Evolutionary conservation across 495 filamentous ascomycete genomes (phyloP).

Genomic region (Penicillium herquei): DNA sequence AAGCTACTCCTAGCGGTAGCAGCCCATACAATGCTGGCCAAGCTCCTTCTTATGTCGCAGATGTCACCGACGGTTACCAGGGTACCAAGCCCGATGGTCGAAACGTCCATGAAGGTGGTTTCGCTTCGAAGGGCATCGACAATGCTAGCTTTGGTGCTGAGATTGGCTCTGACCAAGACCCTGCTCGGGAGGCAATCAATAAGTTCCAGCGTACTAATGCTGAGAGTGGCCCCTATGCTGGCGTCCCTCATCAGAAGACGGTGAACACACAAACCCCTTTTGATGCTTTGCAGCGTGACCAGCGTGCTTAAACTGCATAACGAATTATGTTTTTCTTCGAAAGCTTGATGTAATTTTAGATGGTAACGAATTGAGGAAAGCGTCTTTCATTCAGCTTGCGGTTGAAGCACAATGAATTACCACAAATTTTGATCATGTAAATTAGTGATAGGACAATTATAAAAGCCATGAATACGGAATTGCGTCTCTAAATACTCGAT

Average conservation of each 20-base stretch:
- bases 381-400: no score
- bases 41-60: slow-evolving; percentile 47
- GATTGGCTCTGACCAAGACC: slow-evolving; percentile 61
- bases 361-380: no score
- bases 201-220: slow-evolving; percentile 44
- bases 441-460: no score
- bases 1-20: slow-evolving; percentile 28
- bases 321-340: background rate
- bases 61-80: slow-evolving; percentile 31
- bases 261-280: slow-evolving; percentile 39
- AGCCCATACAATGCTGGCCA: slow-evolving; percentile 29
- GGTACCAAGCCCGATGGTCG: slow-evolving; percentile 53
- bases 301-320: slow-evolving; percentile 30
- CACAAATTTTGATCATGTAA: no score
- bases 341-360: background rate
- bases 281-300: slow-evolving; percentile 43
- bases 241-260: slow-evolving; percentile 40
- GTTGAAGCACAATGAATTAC: no score
- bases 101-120: slow-evolving; percentile 55
- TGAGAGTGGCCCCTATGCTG: slow-evolving; percentile 38
- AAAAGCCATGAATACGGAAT: no score
- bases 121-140: slow-evolving; percentile 42
- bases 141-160: slow-evolving; percentile 61
- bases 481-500: slow-evolving; percentile 1
- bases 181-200: slow-evolving; percentile 53